Evolutionary conservation across 2,329 filamentous ascomycete genomes (phyloP), one percentile per base, ranked within the genome.

Genomic region (Colletotrichum eleusines): DNA sequence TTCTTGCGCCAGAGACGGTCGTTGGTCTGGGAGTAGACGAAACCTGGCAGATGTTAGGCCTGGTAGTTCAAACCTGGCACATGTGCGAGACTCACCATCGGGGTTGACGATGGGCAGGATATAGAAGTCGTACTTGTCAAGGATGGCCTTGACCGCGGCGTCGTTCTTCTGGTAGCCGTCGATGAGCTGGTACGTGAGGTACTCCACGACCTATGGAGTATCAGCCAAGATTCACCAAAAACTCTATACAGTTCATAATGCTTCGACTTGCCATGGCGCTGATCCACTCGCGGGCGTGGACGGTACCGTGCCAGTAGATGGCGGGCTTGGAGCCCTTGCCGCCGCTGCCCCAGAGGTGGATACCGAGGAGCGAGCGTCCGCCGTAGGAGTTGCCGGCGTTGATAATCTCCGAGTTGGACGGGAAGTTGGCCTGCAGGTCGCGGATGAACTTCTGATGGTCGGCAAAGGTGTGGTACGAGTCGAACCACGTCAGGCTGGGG

Each of bases 121-220:
- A 77, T 90, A 91, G 74, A 90, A 90, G 79, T 92, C 91, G 76
- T 89, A 91, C 66, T 83, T 87, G 78, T 91, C 84, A 31, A 91
- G 82, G 63, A 87, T 84, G 1, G 78, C 76, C 48, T 78, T 81
- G 48, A 85, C 76, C 4, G 79, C 76, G n/a, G 79, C 74, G 18
- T 79, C 76, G 23, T 78, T 77, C 40, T 75, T 76, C n/a, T 73
- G 66, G 74, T 87, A 88, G 60, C 83, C 81, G 44, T 80, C 80
- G 23, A 89, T 78, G 40, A 90, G 80, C 23, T 82, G 78, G 72
- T 84, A 84, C 12, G 84, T 82, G 20, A 88, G 78, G 76, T 88
- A 90, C 76, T 90, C 87, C 50, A 84, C 80, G 7, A 81, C 79
- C 80, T 81, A 18, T 8, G 7, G 8, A 23, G 12, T 31, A 35